These are phyloP conservation scores for Coprinopsis marcescibilis DNA, from an alignment of 768 basidiomycete species.

Conservation along the genomic window DNA sequence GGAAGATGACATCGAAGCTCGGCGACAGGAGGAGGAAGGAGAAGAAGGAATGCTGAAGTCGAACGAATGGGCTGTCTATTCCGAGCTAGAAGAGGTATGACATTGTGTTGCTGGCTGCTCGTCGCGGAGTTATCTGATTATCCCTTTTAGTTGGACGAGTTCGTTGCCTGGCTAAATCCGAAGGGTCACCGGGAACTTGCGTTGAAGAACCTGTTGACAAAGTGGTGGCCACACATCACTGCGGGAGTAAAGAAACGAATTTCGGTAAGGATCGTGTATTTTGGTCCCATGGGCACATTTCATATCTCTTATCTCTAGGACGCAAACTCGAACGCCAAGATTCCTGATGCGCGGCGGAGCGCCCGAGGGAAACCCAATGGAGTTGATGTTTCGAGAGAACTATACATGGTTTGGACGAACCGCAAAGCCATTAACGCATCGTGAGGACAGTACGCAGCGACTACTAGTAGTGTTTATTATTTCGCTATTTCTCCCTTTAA, in stretches of 20 bases:
- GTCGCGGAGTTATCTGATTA: conserved; percentile 10
- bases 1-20: conserved; percentile 50
- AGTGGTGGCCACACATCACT: conserved; percentile 81
- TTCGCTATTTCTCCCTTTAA: background rate
- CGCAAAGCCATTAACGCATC: conserved; percentile 56
- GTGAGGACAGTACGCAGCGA: conserved; percentile 17
- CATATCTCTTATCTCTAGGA: conserved; percentile 41
- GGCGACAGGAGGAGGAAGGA: conserved; percentile 77
- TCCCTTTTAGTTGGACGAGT: conserved; percentile 63
- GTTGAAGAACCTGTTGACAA: conserved; percentile 68
- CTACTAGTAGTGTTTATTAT: background rate
- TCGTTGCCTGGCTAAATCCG: conserved; percentile 84
- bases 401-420: conserved; percentile 88
- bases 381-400: conserved; percentile 66
- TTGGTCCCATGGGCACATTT: background rate
- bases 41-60: conserved; percentile 63
- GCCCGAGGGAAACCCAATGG: conserved; percentile 56
- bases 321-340: conserved; percentile 57
- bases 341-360: conserved; percentile 78
- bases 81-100: conserved; percentile 81
- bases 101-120: conserved; percentile 1
- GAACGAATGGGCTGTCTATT: conserved; percentile 90
- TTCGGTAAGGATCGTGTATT: conserved; percentile 44
- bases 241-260: conserved; percentile 73
- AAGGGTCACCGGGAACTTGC: conserved; percentile 88